Percentiles rank a stretch among this genome's conserved stretches.
Evolutionary conservation across 768 basidiomycete genomes (phyloP).

Genomic region (Zangia roseola): DNA sequence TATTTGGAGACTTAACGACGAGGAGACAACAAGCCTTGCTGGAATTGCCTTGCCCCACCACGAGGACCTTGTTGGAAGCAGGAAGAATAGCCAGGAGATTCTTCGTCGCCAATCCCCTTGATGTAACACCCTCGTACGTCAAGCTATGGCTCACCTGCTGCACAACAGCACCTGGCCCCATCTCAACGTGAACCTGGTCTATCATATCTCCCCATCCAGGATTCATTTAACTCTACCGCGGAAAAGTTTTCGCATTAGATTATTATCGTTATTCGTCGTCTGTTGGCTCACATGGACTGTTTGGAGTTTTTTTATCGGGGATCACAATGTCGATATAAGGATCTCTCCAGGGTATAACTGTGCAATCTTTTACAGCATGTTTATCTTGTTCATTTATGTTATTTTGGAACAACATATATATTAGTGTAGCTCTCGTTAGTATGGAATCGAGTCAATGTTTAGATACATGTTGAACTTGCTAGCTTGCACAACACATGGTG

Average conservation of each 20-base stretch:
- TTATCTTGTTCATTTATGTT: slow-evolving; percentile 39
- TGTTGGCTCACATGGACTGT: slow-evolving; percentile 30
- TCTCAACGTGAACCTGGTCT: neutral
- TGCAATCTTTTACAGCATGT: slow-evolving; percentile 33
- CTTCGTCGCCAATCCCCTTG: slow-evolving; percentile 28
- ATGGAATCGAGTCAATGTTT: slow-evolving; percentile 4
- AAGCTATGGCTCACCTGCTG: neutral
- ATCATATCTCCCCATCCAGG: slow-evolving; percentile 4
- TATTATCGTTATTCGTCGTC: slow-evolving; percentile 31
- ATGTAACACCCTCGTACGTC: slow-evolving; percentile 2
- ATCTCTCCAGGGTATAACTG: slow-evolving; percentile 30
- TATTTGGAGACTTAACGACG: slow-evolving; percentile 74
- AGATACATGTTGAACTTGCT: slow-evolving; percentile 3
- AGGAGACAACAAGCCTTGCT: slow-evolving; percentile 59
- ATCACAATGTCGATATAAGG: slow-evolving; percentile 25
- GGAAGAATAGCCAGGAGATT: slow-evolving; percentile 41
- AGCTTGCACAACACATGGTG: too few species aligned
- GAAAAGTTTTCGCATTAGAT: slow-evolving; percentile 27
- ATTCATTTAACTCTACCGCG: slow-evolving; percentile 12
- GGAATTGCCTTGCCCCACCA: slow-evolving; percentile 47
- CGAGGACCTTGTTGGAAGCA: slow-evolving; percentile 39
- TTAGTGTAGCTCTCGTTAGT: slow-evolving; percentile 31
- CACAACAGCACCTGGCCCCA: neutral
- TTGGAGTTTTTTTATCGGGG: slow-evolving; percentile 27
- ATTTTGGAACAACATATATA: slow-evolving; percentile 33